Percentiles rank a stretch among this genome's conserved stretches.
Conservation (phyloP, 2,329 filamentous ascomycete species). For the Davidsoniella eucalypti region DNA sequence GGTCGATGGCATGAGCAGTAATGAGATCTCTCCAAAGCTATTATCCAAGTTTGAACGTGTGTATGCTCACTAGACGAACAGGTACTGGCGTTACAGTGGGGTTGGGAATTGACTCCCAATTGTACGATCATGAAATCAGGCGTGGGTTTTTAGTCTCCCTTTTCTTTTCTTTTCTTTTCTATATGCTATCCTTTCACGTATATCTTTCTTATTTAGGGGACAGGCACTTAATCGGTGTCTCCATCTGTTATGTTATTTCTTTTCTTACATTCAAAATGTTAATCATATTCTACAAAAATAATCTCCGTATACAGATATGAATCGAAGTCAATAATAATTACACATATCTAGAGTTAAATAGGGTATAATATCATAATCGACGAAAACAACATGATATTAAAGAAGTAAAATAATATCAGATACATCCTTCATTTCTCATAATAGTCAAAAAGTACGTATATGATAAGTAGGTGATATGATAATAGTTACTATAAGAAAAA, state of each 20-base stretch:
- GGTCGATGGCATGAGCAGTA: conserved; percentile 74
- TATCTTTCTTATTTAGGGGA: background rate
- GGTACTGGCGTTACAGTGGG: background rate
- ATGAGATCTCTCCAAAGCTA: conserved; percentile 89
- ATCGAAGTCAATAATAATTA: too few species aligned
- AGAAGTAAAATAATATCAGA: too few species aligned
- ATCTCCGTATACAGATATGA: too few species aligned
- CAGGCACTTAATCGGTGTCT: too few species aligned
- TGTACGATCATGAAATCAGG: too few species aligned
- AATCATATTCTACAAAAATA: too few species aligned
- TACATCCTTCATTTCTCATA: too few species aligned
- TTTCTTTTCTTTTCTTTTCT: too few species aligned
- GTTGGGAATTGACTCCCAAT: too few species aligned
- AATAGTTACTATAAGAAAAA: background rate
- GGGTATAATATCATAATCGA: too few species aligned
- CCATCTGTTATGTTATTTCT: background rate
- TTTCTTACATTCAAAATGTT: background rate
- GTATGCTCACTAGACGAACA: background rate
- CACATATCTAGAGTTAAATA: too few species aligned
- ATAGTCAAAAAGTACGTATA: background rate
- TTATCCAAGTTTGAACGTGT: conserved; percentile 59
- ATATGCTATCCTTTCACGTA: background rate
- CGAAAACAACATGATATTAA: too few species aligned
- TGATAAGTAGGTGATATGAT: background rate
- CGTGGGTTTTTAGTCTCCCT: background rate